Conservation (phyloP, 306 rosid genomes). For the Prunus davidiana region DNA sequence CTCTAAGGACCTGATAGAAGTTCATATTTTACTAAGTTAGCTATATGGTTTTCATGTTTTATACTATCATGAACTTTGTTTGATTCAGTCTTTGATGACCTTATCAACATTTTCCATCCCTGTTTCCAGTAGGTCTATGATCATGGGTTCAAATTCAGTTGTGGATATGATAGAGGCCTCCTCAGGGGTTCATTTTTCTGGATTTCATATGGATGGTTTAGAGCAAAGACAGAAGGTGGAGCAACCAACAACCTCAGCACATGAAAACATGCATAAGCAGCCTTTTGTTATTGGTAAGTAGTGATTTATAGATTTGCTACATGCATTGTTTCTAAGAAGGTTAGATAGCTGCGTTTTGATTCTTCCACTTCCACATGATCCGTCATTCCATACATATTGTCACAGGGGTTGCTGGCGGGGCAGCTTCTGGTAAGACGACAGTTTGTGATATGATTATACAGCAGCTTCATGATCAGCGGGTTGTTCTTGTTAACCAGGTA, state of each 20-base stretch:
- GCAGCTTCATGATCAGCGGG: constrained; percentile 98
- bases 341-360: background rate
- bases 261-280: constrained; percentile 54
- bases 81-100: background rate
- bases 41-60: background rate
- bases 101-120: background rate
- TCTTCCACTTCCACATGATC: background rate
- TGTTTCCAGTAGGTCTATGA: constrained; percentile 31
- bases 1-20: background rate
- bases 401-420: constrained; percentile 96
- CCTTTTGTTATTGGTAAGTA: constrained; percentile 88
- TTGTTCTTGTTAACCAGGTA: constrained; percentile 96
- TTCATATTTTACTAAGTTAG: background rate
- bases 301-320: constrained; percentile 7
- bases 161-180: constrained; percentile 85
- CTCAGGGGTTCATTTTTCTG: constrained; percentile 93
- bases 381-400: constrained; percentile 5
- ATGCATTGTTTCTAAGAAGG: background rate
- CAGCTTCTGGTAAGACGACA: constrained; percentile 94
- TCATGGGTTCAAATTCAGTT: constrained; percentile 69
- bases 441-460: constrained; percentile 98
- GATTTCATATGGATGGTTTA: constrained; percentile 67
- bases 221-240: constrained; percentile 48
- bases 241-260: constrained; percentile 52
- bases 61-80: background rate